phyloP scores from a whole-genome alignment of 2,329 filamentous ascomycete genomes.

The Fusarium sp. region DNA sequence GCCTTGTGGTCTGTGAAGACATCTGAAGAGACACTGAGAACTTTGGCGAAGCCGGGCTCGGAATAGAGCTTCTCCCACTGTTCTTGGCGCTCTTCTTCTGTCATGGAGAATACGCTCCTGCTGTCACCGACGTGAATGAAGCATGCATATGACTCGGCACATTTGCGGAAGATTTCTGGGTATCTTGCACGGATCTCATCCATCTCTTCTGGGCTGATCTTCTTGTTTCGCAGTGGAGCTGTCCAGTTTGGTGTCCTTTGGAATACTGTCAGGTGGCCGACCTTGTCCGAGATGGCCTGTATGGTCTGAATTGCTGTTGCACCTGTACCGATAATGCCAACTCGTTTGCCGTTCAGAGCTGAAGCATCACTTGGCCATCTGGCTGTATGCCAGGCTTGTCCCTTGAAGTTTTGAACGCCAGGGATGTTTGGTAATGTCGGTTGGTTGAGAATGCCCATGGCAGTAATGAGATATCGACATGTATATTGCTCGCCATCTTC shows the following conservation, averaged over 20 bases:
- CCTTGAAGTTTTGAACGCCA: slow-evolving; percentile 16
- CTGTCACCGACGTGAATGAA: slow-evolving; percentile 32
- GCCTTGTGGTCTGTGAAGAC: slow-evolving; percentile 19
- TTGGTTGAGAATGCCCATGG: slow-evolving; percentile 29
- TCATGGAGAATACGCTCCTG: slow-evolving; percentile 28
- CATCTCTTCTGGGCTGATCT: slow-evolving; percentile 32
- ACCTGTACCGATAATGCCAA: slow-evolving; percentile 25
- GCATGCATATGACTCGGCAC: slow-evolving; percentile 32
- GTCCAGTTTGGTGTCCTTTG: slow-evolving; percentile 34
- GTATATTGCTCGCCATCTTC: background rate
- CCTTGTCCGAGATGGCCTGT: slow-evolving; percentile 28
- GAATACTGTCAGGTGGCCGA: slow-evolving; percentile 24
- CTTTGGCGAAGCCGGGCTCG: slow-evolving; percentile 21
- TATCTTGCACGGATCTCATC: slow-evolving; percentile 27
- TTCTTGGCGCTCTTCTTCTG: slow-evolving; percentile 16
- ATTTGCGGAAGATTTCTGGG: slow-evolving; percentile 33
- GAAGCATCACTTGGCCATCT: slow-evolving; percentile 19
- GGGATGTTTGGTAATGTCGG: slow-evolving; percentile 9
- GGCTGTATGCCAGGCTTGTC: slow-evolving; percentile 27
- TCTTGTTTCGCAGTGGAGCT: slow-evolving; percentile 35
- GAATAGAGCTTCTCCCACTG: slow-evolving; percentile 25
- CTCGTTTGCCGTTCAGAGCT: slow-evolving; percentile 8
- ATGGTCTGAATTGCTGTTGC: slow-evolving; percentile 32
- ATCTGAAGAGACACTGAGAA: slow-evolving; percentile 21
- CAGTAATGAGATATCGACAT: slow-evolving; percentile 23